These are phyloP conservation scores for Endoconidiophora laricicola DNA, from an alignment of 2,329 filamentous ascomycete genomes.

Conservation along the genomic window DNA sequence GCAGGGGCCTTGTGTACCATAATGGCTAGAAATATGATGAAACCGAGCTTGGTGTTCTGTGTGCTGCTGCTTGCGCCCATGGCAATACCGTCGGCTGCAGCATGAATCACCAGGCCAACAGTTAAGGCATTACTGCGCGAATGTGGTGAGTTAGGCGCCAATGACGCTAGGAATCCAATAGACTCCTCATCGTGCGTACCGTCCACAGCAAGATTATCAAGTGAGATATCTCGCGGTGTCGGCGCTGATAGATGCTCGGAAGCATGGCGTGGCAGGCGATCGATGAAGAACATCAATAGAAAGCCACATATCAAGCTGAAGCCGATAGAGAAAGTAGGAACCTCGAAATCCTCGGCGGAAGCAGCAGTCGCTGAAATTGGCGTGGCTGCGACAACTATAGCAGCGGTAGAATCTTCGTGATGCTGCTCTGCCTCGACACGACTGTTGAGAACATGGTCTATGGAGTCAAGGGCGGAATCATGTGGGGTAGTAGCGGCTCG, in stretches of 20 bases:
- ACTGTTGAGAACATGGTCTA: slow-evolving; percentile 11
- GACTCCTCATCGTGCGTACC: slow-evolving; percentile 32
- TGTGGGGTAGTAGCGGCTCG: not conserved
- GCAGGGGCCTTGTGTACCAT: slow-evolving; percentile 97
- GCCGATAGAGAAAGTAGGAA: slow-evolving; percentile 65
- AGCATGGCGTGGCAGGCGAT: slow-evolving; percentile 63
- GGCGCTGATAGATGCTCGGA: slow-evolving; percentile 45
- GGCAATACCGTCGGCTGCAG: slow-evolving; percentile 86
- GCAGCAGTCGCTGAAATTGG: slow-evolving; percentile 16
- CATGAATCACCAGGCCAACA: slow-evolving; percentile 87
- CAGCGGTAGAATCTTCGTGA: not conserved
- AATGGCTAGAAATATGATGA: slow-evolving; percentile 89
- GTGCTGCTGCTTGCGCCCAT: slow-evolving; percentile 77
- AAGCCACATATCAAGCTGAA: slow-evolving; percentile 78
- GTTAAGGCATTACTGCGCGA: slow-evolving; percentile 64
- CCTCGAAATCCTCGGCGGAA: slow-evolving; percentile 22
- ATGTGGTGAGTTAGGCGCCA: slow-evolving; percentile 39
- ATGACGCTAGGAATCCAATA: slow-evolving; percentile 41
- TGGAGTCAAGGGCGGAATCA: slow-evolving; percentile 12
- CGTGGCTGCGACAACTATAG: slow-evolving; percentile 12
- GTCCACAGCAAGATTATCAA: slow-evolving; percentile 54
- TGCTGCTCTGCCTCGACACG: slow-evolving; percentile 10
- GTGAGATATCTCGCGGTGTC: slow-evolving; percentile 67
- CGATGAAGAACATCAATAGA: slow-evolving; percentile 91
- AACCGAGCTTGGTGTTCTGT: slow-evolving; percentile 56